Evolutionary conservation across 1,284 basidiomycete species (phyloP).

Genomic region (Puccinia sorghi): DNA sequence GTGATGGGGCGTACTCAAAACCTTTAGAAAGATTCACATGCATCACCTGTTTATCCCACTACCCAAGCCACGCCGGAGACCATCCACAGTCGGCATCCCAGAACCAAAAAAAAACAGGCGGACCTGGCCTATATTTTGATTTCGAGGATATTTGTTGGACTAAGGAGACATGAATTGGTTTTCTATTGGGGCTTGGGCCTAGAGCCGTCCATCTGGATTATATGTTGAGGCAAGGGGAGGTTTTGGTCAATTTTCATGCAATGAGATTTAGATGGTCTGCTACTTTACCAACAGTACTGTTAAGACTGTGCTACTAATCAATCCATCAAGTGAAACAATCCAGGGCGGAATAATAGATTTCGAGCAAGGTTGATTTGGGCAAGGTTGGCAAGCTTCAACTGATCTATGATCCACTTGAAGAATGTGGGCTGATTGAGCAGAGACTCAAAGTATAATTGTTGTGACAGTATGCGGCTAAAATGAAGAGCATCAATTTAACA

Average conservation of each 20-base stretch:
- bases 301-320: constrained; percentile 40
- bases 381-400: constrained; percentile 72
- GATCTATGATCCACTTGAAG: constrained; percentile 78
- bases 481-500: no score
- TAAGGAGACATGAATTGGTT: no score
- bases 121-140: no score
- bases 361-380: constrained; percentile 79
- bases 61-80: no score
- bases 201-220: constrained; percentile 34
- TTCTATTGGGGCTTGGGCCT: no score
- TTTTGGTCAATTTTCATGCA: background rate
- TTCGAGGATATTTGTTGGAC: no score
- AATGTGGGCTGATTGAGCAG: constrained; percentile 80
- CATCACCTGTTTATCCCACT: constrained; percentile 35
- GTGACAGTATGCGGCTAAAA: constrained; percentile 55
- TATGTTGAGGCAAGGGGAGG: background rate
- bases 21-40: constrained; percentile 20
- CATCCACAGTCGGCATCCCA: no score
- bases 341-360: constrained; percentile 41
- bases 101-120: no score
- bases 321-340: constrained; percentile 67
- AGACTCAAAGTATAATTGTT: constrained; percentile 73
- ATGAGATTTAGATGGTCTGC: background rate
- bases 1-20: constrained; percentile 2
- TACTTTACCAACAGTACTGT: constrained; percentile 41